phyloP scores from a whole-genome alignment of 768 basidiomycete genomes.

The Boletus tomentosulus region DNA sequence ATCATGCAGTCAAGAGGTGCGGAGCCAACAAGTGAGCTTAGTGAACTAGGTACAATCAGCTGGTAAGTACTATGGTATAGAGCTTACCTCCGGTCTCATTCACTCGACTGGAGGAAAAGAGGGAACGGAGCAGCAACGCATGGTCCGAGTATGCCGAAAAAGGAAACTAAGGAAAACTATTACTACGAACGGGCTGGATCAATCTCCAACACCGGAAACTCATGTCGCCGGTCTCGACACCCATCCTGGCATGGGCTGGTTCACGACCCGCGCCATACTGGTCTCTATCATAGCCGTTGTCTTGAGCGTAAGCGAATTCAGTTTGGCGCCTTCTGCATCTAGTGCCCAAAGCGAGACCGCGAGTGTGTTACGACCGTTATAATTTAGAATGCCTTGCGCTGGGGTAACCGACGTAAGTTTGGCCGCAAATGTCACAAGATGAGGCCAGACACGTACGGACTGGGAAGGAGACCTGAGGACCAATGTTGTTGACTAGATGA shows the following conservation, averaged over 20 bases:
- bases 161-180: too few species aligned
- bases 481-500: conserved; percentile 19
- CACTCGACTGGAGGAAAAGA: too few species aligned
- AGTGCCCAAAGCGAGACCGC: conserved; percentile 48
- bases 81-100: too few species aligned
- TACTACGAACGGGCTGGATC: too few species aligned
- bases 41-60: too few species aligned
- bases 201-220: not conserved
- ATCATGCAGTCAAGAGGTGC: too few species aligned
- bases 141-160: too few species aligned
- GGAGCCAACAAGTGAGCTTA: too few species aligned
- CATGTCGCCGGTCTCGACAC: conserved; percentile 14
- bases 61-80: too few species aligned
- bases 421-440: not conserved
- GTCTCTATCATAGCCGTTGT: conserved; percentile 31
- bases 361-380: conserved; percentile 44
- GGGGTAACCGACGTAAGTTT: conserved; percentile 6
- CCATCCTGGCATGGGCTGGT: conserved; percentile 28
- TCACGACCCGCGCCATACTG: conserved; percentile 20
- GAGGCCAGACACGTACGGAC: conserved; percentile 16
- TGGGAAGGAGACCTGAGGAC: conserved; percentile 23
- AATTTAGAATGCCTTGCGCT: conserved; percentile 51
- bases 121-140: too few species aligned
- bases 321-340: conserved; percentile 37
- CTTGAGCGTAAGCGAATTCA: conserved; percentile 37